Evolutionary conservation across 805 yeast genomes (phyloP).

Genomic region (Ogataea nitratoaversa): DNA sequence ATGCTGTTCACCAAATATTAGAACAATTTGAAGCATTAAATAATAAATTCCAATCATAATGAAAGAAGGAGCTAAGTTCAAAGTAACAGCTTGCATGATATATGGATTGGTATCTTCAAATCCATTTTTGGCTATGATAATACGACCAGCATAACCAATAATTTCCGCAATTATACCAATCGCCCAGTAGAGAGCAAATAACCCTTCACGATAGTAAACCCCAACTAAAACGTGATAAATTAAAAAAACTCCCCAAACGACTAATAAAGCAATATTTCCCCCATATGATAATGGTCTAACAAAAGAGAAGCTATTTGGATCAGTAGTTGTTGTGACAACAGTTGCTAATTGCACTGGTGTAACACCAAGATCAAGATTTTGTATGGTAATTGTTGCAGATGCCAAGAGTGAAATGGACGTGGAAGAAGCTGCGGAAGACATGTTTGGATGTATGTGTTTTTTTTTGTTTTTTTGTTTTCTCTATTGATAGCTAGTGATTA

Average conservation of each 20-base stretch:
- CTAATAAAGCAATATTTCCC: constrained; percentile 52
- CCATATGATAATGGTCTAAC: too few species aligned
- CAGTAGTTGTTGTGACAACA: background rate
- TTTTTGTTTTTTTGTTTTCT: too few species aligned
- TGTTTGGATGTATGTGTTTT: too few species aligned
- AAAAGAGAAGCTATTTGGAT: too few species aligned
- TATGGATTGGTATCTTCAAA: constrained; percentile 33
- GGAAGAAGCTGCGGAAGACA: too few species aligned
- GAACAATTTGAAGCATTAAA: constrained; percentile 55
- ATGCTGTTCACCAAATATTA: constrained; percentile 49
- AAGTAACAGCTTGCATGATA: constrained; percentile 54
- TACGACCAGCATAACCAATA: constrained; percentile 59
- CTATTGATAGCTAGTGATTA: too few species aligned
- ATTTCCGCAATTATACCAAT: constrained; percentile 54
- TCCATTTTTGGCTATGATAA: constrained; percentile 35
- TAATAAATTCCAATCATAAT: constrained; percentile 74
- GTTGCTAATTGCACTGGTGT: too few species aligned
- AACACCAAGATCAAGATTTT: too few species aligned
- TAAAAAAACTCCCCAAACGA: constrained; percentile 45
- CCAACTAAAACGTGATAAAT: constrained; percentile 38
- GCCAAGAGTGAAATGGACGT: too few species aligned
- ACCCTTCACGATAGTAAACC: constrained; percentile 45
- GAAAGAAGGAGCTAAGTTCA: constrained; percentile 73
- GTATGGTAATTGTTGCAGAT: too few species aligned
- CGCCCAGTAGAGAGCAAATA: constrained; percentile 55